Base-by-base conservation (phyloP, 2,329 filamentous ascomycete species). In the Aspergillus sp. region DNA sequence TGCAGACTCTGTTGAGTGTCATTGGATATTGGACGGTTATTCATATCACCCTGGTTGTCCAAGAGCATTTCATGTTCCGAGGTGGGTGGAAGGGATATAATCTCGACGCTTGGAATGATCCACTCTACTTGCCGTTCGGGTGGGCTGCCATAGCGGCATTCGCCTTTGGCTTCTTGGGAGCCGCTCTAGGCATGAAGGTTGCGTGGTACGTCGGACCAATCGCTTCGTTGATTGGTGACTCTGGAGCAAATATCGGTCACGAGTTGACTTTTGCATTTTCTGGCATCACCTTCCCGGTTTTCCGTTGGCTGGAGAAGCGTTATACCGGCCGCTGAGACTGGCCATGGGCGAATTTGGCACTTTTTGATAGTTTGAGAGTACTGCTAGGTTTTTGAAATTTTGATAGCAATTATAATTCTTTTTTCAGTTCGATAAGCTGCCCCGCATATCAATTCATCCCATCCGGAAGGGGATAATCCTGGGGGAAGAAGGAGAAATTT, bases 21-120 rank as follows among this genome's bases (percentile, higher is more conserved):
- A 73, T 82, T 3, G 80, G 79, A 9, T 82, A 81, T 65, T 82
- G 78, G 77, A 78, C 76, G 54, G 79, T 79, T 0, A 73, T 73
- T 12, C 72, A 73, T 33, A 65, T 74, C 48, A 67, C 70, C 2
- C 57, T 75, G 6, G 68, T 76, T 7, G 62, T 67, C 14, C 68
- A 71, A 41, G 73, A 75, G 52, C 71, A 74, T 61, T 49, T 74
- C 33, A 58, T 72, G 17, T 76, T 76, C 60, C 68, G 73, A 0
- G 63, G 59, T 21, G 61, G 68, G 7, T 74, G 70, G 68, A 64
- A 61, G 9, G 62, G 66, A 23, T 76, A 76, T 51, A 66, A 75
- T 46, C 68, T 68, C 21, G 66, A 70, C 50, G 68, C 66, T 12
- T 76, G 73, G 73, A 64, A 69, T 19, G 66, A 66, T 39, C 63